Base-by-base conservation (phyloP, 106 monocot species). In the Dendrobium huoshanense region DNA sequence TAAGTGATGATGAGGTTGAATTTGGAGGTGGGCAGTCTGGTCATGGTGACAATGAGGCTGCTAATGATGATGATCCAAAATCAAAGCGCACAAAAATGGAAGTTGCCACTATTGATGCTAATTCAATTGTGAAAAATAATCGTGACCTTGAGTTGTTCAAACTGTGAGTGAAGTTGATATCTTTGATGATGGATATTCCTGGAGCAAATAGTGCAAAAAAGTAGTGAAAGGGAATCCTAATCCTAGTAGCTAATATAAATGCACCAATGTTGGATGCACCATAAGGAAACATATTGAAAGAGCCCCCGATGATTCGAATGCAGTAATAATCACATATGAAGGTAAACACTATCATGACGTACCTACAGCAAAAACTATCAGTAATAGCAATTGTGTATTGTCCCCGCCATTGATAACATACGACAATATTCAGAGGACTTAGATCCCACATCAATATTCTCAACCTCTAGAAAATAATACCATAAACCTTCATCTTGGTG, bases 301-400 rank as follows among this genome's bases (percentile, higher is more conserved):
- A 74, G 94, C 97, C 40, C 86, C 94, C 13, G 90, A 98, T 77
- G 97, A 98, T 85, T 94, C 97, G 3, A 94, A 94, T 89, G 90
- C 94, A 20, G 97, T 98, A 51, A 98, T 94, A 84, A 98, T 94
- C 31, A 97, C 96, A 61, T 97, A 97, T 37, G 96, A 97, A 79
- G 96, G 96, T 44, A 97, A 97, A 74, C 96, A 98, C 80, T 94
- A 98, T 77, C 96, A 97, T 65, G 96, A 97, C 78, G 96, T 97
- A 25, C 96, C 96, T 77, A 92, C 92, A 49, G 85, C 92, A 7
- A 92, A 84, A 78, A 85, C 81, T 67, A 81, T 77, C 51, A 81
- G 15, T 33, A 68, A 19, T 81, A 64, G 87, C 92, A 49, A 87
- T 82, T 19, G 81, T 83, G 25, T 25, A 24, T 3, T 10, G 15